Conservation (phyloP, 2,329 filamentous ascomycete species). For the Colletotrichum lini region DNA sequence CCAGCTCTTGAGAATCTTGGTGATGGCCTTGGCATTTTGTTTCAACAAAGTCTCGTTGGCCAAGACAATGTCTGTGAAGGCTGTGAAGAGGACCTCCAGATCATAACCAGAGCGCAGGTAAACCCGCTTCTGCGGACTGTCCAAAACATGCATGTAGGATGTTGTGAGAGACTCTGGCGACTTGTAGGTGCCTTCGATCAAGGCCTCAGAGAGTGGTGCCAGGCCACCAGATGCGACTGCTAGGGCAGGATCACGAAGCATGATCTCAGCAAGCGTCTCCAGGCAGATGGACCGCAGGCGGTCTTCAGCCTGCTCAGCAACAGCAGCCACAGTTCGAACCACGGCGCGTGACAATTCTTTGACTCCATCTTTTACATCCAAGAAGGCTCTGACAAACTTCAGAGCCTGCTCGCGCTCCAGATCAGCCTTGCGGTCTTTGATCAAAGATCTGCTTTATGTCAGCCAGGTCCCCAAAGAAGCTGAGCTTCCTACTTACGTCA, state of each 20-base stretch:
- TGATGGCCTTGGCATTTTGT: conserved; percentile 92
- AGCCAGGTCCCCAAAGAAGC: conserved; percentile 5
- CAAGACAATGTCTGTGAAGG: conserved; percentile 87
- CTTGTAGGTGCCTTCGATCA: conserved; percentile 92
- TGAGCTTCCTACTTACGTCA: conserved; percentile 66
- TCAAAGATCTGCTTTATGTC: conserved; percentile 73
- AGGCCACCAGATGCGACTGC: conserved; percentile 88
- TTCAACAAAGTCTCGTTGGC: conserved; percentile 77
- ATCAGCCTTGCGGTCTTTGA: conserved; percentile 97
- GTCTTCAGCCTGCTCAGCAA: conserved; percentile 91
- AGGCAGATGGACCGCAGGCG: conserved; percentile 91
- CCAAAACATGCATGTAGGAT: conserved; percentile 91
- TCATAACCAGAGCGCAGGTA: conserved; percentile 92
- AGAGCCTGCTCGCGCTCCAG: conserved; percentile 97
- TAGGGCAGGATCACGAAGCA: conserved; percentile 87
- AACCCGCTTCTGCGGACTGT: conserved; percentile 84
- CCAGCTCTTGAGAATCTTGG: conserved; percentile 94
- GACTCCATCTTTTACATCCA: conserved; percentile 95
- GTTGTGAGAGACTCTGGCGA: conserved; percentile 90
- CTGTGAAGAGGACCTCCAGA: conserved; percentile 89
- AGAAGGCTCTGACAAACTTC: conserved; percentile 94
- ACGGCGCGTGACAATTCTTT: conserved; percentile 89
- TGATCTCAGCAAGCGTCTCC: conserved; percentile 91
- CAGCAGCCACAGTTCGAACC: conserved; percentile 89
- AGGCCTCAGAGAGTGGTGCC: conserved; percentile 88